Conservation (phyloP, 2,329 filamentous ascomycete species). For the Rhynchosporium secalis region DNA sequence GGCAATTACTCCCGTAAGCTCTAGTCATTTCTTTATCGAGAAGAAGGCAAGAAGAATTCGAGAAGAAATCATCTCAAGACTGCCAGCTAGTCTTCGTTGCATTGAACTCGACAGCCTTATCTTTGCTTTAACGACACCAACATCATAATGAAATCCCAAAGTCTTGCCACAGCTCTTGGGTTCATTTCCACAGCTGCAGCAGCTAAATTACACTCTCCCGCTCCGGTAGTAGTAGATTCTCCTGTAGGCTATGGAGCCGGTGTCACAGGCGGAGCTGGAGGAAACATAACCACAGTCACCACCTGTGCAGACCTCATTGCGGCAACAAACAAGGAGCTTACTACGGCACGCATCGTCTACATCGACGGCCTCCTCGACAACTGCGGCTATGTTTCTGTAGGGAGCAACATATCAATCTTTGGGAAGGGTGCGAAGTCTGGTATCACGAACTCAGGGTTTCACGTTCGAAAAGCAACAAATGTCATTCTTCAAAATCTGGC, state of each 20-base stretch:
- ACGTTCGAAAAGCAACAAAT: constrained; percentile 48
- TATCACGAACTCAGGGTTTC: constrained; percentile 47
- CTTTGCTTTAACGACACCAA: neutral
- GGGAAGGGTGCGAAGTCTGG: constrained; percentile 44
- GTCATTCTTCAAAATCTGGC: constrained; percentile 54
- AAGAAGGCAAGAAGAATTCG: too few species aligned
- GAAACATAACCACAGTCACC: constrained; percentile 11
- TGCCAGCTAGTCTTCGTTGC: constrained; percentile 5
- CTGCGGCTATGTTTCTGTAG: constrained; percentile 42
- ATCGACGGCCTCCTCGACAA: constrained; percentile 44
- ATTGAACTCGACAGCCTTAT: neutral
- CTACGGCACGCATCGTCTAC: constrained; percentile 41
- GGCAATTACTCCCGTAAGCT: too few species aligned
- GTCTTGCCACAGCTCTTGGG: constrained; percentile 7
- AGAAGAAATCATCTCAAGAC: neutral
- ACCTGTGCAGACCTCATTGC: constrained; percentile 8
- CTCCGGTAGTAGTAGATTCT: neutral
- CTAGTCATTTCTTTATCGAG: too few species aligned
- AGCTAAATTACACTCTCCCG: neutral
- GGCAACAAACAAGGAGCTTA: constrained; percentile 10
- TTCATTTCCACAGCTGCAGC: constrained; percentile 4
- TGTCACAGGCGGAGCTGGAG: constrained; percentile 13
- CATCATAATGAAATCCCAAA: constrained; percentile 14
- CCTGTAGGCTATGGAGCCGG: constrained; percentile 16
- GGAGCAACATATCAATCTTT: constrained; percentile 47